Evolutionary conservation across 2,329 filamentous ascomycete genomes (phyloP).

Genomic region (Monosporascus cannonballus): DNA sequence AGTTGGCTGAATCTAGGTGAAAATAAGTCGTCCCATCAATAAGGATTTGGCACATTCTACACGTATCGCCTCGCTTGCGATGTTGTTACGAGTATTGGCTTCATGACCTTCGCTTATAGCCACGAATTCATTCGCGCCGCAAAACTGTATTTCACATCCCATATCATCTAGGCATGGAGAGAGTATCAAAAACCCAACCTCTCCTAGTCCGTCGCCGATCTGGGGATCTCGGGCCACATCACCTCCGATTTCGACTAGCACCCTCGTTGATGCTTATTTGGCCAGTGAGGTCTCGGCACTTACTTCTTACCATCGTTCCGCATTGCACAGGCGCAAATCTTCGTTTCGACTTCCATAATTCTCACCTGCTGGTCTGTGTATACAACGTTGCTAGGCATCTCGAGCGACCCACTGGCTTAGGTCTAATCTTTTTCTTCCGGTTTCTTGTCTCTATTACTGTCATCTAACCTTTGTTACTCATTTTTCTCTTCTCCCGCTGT

Average conservation of each 20-base stretch:
- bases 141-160: constrained; percentile 9
- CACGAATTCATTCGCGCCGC: constrained; percentile 9
- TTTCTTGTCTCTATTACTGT: neutral
- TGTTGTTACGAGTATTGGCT: constrained; percentile 14
- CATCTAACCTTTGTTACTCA: constrained; percentile 1
- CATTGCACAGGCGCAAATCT: neutral
- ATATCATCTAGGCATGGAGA: neutral
- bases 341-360: neutral
- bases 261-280: neutral
- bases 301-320: neutral
- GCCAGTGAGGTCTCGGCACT: neutral
- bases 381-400: neutral
- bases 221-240: neutral
- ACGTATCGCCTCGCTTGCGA: constrained; percentile 9
- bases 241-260: neutral
- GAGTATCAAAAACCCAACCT: neutral
- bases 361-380: neutral
- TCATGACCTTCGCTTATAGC: constrained; percentile 20
- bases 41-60: constrained; percentile 1
- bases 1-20: constrained; percentile 73
- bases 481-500: constrained; percentile 2
- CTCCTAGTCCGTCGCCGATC: neutral
- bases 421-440: neutral
- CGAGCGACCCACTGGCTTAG: neutral
- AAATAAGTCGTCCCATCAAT: constrained; percentile 14